These are phyloP conservation scores for Blastosporella zonata DNA, from an alignment of 1,284 basidiomycete species.

Conservation along the genomic window DNA sequence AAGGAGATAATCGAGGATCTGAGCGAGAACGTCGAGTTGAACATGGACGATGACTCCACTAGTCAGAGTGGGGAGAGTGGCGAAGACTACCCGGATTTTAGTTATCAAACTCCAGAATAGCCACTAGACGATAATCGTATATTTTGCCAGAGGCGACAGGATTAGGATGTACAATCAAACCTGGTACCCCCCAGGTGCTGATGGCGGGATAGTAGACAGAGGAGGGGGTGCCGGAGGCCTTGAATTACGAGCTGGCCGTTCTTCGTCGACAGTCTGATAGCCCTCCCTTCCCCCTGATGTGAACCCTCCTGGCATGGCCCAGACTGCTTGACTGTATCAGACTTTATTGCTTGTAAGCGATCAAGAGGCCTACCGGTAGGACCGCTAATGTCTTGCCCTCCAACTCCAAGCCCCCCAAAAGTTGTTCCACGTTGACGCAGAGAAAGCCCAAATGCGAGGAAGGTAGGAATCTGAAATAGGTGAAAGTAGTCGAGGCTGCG, in stretches of 20 bases:
- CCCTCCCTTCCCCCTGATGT: conserved; percentile 57
- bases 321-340: conserved; percentile 45
- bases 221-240: conserved; percentile 20
- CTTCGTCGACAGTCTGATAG: conserved; percentile 74
- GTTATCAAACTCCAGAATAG: conserved; percentile 12
- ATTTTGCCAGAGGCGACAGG: not conserved
- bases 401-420: conserved; percentile 58
- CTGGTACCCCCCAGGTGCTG: conserved; percentile 50
- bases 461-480: conserved; percentile 52
- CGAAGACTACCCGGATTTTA: conserved; percentile 6
- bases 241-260: conserved; percentile 30
- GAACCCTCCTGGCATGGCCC: conserved; percentile 85
- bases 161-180: conserved; percentile 28
- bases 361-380: conserved; percentile 63
- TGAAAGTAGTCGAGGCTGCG: not conserved
- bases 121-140: not conserved
- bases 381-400: conserved; percentile 52
- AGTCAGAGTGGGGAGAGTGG: conserved; percentile 1
- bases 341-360: not conserved
- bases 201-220: conserved; percentile 22
- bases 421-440: conserved; percentile 64
- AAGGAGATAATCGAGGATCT: conserved; percentile 30
- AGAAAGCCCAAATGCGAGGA: conserved; percentile 50
- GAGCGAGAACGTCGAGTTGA: conserved; percentile 22
- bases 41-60: conserved; percentile 2